Conservation (phyloP, 371 early-diverging fungal genomes). For the Nematocida ausubeli region DNA sequence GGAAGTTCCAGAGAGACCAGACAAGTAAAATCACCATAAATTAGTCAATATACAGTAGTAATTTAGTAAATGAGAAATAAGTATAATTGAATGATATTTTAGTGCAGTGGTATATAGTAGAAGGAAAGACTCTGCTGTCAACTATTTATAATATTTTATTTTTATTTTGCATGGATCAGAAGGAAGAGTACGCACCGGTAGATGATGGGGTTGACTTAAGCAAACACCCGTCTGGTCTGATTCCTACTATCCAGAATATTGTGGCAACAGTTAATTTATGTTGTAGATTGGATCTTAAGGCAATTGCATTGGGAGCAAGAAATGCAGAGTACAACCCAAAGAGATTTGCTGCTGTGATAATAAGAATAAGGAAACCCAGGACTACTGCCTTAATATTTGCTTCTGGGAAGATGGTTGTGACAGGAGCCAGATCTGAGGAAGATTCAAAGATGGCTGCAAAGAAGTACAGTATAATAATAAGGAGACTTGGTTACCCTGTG, state of each 20-base stretch:
- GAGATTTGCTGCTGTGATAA: slow-evolving; percentile 99
- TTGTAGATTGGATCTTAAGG: slow-evolving; percentile 94
- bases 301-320: slow-evolving; percentile 96
- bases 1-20: slow-evolving; percentile 29
- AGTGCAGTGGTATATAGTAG: background rate
- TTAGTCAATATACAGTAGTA: too few species aligned
- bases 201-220: slow-evolving; percentile 47
- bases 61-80: too few species aligned
- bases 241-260: slow-evolving; percentile 75
- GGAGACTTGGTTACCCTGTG: slow-evolving; percentile 94
- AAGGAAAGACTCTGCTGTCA: background rate
- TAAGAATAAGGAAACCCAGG: slow-evolving; percentile 96
- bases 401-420: slow-evolving; percentile 93
- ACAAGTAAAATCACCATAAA: background rate
- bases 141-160: slow-evolving; percentile 30
- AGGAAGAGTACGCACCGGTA: slow-evolving; percentile 24
- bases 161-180: slow-evolving; percentile 49
- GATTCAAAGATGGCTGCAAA: slow-evolving; percentile 91
- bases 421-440: slow-evolving; percentile 71
- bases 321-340: slow-evolving; percentile 99
- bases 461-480: slow-evolving; percentile 97
- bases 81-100: too few species aligned
- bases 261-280: slow-evolving; percentile 99
- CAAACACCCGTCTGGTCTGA: slow-evolving; percentile 53
- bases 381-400: slow-evolving; percentile 99